Base-by-base conservation (phyloP, 73 alveolate genomes). In the Paraurostyla sp. region DNA sequence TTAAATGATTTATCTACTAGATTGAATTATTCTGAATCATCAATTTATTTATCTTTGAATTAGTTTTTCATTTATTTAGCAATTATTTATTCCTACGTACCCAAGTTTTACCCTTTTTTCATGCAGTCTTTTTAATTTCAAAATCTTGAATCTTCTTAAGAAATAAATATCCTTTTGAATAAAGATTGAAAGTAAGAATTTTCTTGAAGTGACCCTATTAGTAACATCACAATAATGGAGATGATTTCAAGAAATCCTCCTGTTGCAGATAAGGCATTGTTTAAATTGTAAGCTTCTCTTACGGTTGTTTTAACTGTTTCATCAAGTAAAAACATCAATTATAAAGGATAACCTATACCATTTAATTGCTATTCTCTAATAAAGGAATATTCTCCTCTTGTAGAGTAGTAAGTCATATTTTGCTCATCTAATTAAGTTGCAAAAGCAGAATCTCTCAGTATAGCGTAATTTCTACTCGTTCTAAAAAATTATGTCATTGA, bases 221-320 rank as follows among this genome's bases (percentile, higher is more conserved):
- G 4, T 9, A 27, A 20, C 9, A 20, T 49, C 22, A 27, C 76
- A 6, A 23, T 23, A 25, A 59, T 59, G 6, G 42, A 6, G 15
- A 59, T 25, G 9, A 59, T 59, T 59, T 29, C 76, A 6, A 59
- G 9, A 29, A 59, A 59, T 7, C 76, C 76, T 15, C 76, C 76
- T 2, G 76, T 59, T 59, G 76, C 48, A 20, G 76, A 11, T 1
- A 59, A 49, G 9, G 76, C 76, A 59, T 59, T 49, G 9, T 2
- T 2, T 6, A 59, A 9, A 7, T 43, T 59, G 30, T 59, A 59
- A 6, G 22, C 49, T 23, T 23, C 48, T 59, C 48, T 59, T 1
- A 3, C 48, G 2, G 76, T 59, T 7, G 76, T 59, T 29, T 1
- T 7, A 15, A 59, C 76, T 23, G 4, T 25, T 30, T 59, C 76